phyloP scores from a whole-genome alignment of 202 grass and related monocot genomes.

The Zoysia matrella region DNA sequence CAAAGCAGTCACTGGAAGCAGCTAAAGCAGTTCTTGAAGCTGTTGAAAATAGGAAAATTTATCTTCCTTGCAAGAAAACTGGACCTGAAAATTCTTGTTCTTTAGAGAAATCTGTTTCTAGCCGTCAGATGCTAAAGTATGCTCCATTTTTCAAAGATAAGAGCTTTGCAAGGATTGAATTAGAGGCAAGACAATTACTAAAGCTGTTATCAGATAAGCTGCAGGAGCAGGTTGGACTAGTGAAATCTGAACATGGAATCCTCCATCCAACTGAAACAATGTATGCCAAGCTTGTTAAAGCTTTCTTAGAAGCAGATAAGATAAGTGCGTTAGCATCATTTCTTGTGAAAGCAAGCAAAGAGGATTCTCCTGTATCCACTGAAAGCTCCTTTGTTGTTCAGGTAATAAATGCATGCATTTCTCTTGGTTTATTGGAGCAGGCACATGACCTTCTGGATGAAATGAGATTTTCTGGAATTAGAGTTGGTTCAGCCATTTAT shows the following conservation, averaged over 20 bases:
- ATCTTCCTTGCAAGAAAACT: conserved; percentile 52
- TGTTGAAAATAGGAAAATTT: conserved; percentile 56
- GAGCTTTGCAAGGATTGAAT: conserved; percentile 66
- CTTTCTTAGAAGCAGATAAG: conserved; percentile 73
- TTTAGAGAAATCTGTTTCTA: conserved; percentile 44
- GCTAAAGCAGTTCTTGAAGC: conserved; percentile 66
- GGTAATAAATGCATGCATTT: conserved; percentile 90
- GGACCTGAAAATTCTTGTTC: conserved; percentile 32
- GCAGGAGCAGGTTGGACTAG: conserved; percentile 60
- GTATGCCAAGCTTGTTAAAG: conserved; percentile 87
- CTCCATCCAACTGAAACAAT: conserved; percentile 91
- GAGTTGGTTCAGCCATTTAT: conserved; percentile 79
- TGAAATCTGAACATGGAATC: conserved; percentile 79
- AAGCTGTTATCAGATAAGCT: conserved; percentile 64
- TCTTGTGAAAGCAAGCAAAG: conserved; percentile 82
- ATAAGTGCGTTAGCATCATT: conserved; percentile 71
- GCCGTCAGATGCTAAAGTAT: conserved; percentile 52
- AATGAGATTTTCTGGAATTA: conserved; percentile 90
- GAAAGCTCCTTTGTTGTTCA: conserved; percentile 80
- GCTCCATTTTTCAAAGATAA: conserved; percentile 67
- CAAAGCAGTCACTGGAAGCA: conserved; percentile 68
- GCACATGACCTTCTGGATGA: conserved; percentile 94
- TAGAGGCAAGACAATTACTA: conserved; percentile 59
- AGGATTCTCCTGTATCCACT: conserved; percentile 66
- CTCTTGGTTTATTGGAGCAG: conserved; percentile 73